Conservation (phyloP, 177 flowering plant species). For the Telopea speciosissima region DNA sequence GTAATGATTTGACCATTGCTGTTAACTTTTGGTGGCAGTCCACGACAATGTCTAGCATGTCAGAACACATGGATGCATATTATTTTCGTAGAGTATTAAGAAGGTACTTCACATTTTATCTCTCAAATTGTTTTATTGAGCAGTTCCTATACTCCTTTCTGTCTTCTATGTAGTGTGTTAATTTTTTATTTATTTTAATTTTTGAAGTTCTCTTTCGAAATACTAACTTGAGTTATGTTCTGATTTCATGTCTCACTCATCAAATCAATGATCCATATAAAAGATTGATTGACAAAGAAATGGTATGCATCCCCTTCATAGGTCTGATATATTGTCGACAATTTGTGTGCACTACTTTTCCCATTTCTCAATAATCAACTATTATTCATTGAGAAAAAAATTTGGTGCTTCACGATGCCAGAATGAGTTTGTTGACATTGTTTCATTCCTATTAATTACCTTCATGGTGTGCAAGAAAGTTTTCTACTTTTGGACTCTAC, state of each 20-base stretch:
- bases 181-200: too few relatives aligned
- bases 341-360: too few relatives aligned
- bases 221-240: slow-evolving; percentile 16
- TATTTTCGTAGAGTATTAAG: slow-evolving; percentile 76
- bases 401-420: too few relatives aligned
- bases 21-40: slow-evolving; percentile 98
- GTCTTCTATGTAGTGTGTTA: not conserved
- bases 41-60: slow-evolving; percentile 52
- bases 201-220: not conserved
- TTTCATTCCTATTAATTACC: too few relatives aligned
- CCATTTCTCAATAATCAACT: too few relatives aligned
- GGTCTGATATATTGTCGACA: not conserved
- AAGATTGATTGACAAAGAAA: slow-evolving; percentile 80
- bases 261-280: slow-evolving; percentile 13
- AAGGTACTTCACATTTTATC: slow-evolving; percentile 38
- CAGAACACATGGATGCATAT: slow-evolving; percentile 93
- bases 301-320: slow-evolving; percentile 42
- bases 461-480: too few relatives aligned
- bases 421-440: too few relatives aligned
- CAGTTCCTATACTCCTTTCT: not conserved
- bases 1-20: slow-evolving; percentile 76
- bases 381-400: too few relatives aligned
- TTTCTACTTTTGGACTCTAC: too few relatives aligned
- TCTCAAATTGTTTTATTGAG: not conserved
- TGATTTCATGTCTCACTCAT: slow-evolving; percentile 21